A percentile compares a stretch with the other conserved stretches of the same genome.
These are phyloP conservation scores for Solanum chilense DNA, from an alignment of 257 asterid species.

Conservation along the genomic window DNA sequence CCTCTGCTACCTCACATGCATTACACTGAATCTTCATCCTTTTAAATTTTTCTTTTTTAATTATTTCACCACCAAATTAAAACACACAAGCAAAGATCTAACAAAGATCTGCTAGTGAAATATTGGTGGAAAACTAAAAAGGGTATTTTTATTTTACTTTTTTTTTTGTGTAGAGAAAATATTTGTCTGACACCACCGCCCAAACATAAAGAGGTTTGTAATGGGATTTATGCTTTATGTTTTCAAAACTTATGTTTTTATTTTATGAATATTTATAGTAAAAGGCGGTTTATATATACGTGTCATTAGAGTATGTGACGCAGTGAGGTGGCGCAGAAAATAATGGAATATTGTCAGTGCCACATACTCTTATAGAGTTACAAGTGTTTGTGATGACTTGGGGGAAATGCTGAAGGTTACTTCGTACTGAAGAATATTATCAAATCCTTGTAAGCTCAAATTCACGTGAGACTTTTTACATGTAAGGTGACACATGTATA, in stretches of 20 bases:
- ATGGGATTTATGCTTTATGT: background rate
- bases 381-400: background rate
- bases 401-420: background rate
- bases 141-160: background rate
- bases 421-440: background rate
- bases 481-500: background rate
- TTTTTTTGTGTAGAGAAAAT: background rate
- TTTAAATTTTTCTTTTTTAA: too few species aligned
- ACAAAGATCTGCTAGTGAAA: background rate
- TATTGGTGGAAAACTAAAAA: background rate
- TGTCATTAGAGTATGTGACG: background rate
- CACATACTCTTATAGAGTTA: background rate
- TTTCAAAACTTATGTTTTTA: background rate
- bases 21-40: slow-evolving; percentile 87
- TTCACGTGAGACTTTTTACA: background rate
- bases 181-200: too few species aligned
- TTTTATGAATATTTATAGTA: too few species aligned
- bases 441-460: background rate
- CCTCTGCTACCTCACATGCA: slow-evolving; percentile 72
- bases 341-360: background rate
- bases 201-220: background rate
- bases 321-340: background rate
- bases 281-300: background rate
- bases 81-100: background rate
- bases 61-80: background rate